phyloP scores from a whole-genome alignment of 169 alveolate genomes.

The Theileria orientalis region DNA sequence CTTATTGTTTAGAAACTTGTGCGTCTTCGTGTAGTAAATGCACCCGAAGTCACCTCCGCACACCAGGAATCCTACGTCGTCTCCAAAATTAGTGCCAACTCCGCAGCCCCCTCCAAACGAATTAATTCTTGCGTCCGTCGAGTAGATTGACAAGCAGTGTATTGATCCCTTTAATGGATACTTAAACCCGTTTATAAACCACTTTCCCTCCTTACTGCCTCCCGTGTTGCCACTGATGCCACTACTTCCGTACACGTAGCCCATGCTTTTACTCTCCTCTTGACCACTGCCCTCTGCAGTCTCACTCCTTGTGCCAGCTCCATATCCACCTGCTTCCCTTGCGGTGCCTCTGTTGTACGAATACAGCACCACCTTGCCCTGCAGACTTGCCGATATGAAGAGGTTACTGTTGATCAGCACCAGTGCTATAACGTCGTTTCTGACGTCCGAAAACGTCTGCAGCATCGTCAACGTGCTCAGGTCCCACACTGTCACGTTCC shows the following conservation, averaged over 20 bases:
- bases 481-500: conserved; percentile 63
- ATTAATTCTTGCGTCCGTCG: too few relatives aligned
- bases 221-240: too few relatives aligned
- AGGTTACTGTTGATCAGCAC: conserved; percentile 47
- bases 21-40: conserved; percentile 26
- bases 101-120: too few relatives aligned
- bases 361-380: conserved; percentile 54
- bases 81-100: too few relatives aligned
- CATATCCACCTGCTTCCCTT: too few relatives aligned
- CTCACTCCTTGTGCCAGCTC: neutral
- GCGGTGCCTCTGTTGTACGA: conserved; percentile 31
- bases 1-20: conserved; percentile 34
- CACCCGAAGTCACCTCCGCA: conserved; percentile 54
- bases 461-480: conserved; percentile 43
- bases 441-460: conserved; percentile 52
- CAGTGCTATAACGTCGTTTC: conserved; percentile 53
- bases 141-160: conserved; percentile 35
- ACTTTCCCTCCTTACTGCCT: conserved; percentile 14
- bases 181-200: conserved; percentile 56
- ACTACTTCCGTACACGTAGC: too few relatives aligned
- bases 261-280: too few relatives aligned
- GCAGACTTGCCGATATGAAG: conserved; percentile 59
- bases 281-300: neutral
- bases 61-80: conserved; percentile 22
- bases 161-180: conserved; percentile 46